Evolutionary conservation across 2,329 filamentous ascomycete species (phyloP), one percentile per base, ranked within the genome.

Genomic region (Cladosporium sp.): DNA sequence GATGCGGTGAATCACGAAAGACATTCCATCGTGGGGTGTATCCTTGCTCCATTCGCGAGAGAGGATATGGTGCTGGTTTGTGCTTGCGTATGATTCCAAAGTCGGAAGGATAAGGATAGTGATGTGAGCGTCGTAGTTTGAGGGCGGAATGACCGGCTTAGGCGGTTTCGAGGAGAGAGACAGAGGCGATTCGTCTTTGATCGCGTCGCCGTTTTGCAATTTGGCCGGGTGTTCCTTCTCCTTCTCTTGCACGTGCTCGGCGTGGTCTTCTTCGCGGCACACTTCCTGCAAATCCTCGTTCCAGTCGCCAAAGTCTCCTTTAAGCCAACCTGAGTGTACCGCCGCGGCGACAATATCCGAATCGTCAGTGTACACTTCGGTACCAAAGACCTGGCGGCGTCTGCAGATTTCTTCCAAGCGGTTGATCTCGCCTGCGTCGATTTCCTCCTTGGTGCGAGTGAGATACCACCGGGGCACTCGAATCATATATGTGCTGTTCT

Each of bases 351-450:
- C 86, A 0, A 95, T 88, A 75, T 99, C 95, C 0, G 93, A 97
- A 78, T 99, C 95, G 72, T 99, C 95, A 0, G 93, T 96, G 76
- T 98, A 98, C 7, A 99, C 86, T 44, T 96, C 93, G 0, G 92
- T 95, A 1, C 95, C 95, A 93, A 94, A 99, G 0, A 99, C 78
- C 8, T 92, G 91, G 24, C 90, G 86, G 38, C 92, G 87, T 8
- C 87, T 81, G 12, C 93, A 96, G 61, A 98, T 93, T 71, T 96
- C 92, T 75, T 95, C 91, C 34, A 94, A 86, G 28, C 91, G 87
- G 8, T 84, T 80, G 0, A 87, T 78, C 32, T 70, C 68, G 12
- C 70, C 69, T 14, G 65, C 57, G 10, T 68, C 55, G 15, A 62
- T 38, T 38, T 55, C 58, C 18, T 62, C 55, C 21, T 70, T 60